Evolutionary conservation across 225 moss, liverwort and hornwort species (phyloP).

Genomic region (Thuidium tamariscinum): DNA sequence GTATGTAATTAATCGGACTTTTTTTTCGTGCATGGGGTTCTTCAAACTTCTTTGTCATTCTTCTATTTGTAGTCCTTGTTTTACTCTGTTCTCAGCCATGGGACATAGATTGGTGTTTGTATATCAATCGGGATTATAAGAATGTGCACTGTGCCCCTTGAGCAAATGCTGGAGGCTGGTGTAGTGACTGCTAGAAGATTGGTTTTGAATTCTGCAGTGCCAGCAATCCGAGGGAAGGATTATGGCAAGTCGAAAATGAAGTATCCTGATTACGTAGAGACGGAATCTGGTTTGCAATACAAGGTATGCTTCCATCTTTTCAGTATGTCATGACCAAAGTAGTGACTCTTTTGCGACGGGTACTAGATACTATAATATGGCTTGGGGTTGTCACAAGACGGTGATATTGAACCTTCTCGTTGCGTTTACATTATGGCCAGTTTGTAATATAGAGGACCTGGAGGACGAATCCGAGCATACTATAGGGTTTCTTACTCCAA

Average conservation of each 20-base stretch:
- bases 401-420: not conserved
- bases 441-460: not conserved
- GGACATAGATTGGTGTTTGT: not conserved
- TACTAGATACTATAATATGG: not conserved
- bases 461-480: not conserved
- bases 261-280: constrained; percentile 75
- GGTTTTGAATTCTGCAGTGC: constrained; percentile 52
- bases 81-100: not conserved
- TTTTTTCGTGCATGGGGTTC: not conserved
- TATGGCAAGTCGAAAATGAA: constrained; percentile 94
- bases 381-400: not conserved
- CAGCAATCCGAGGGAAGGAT: constrained; percentile 92
- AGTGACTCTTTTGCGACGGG: not conserved
- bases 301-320: constrained; percentile 33
- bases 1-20: constrained; percentile 32
- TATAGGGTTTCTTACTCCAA: not conserved
- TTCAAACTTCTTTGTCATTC: not conserved
- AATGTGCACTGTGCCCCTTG: not conserved
- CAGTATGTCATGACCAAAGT: not conserved
- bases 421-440: not conserved
- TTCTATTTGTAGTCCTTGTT: not conserved
- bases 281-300: constrained; percentile 84
- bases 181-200: not conserved
- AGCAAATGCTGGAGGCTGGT: not conserved
- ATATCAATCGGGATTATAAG: not conserved